Percentiles rank a stretch among this genome's conserved stretches.
These are phyloP conservation scores for Termitomyces sp. DNA, from an alignment of 768 basidiomycete species.

Conservation along the genomic window DNA sequence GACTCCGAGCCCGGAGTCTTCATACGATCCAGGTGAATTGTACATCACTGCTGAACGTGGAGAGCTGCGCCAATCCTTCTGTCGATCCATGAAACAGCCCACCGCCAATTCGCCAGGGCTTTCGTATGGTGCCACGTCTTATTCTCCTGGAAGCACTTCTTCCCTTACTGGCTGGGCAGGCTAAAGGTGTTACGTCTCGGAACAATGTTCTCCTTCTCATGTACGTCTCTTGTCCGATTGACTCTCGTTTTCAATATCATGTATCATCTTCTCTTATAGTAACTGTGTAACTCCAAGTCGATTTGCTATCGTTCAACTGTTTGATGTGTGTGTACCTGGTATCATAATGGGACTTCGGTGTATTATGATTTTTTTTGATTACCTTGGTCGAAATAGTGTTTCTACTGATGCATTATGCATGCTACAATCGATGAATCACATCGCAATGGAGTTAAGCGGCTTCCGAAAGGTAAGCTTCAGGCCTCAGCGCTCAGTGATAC, in stretches of 20 bases:
- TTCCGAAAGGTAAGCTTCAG: neutral
- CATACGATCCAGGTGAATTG: constrained; percentile 13
- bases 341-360: neutral
- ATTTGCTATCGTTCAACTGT: neutral
- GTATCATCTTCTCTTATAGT: neutral
- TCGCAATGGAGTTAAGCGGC: neutral
- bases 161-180: constrained; percentile 47
- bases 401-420: neutral
- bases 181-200: constrained; percentile 19
- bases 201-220: neutral
- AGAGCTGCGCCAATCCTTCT: constrained; percentile 5
- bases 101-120: constrained; percentile 7
- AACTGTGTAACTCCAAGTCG: neutral
- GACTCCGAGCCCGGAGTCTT: constrained; percentile 13
- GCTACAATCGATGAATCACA: neutral
- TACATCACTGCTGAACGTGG: constrained; percentile 10
- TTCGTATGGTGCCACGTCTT: constrained; percentile 16
- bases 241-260: neutral
- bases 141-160: constrained; percentile 26
- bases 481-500: neutral
- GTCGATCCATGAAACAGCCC: constrained; percentile 7
- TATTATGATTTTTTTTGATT: neutral
- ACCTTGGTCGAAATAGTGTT: neutral
- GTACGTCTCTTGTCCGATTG: neutral
- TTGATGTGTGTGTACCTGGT: neutral